phyloP scores from a whole-genome alignment of 345 rosid species.

The Tarenaya hassleriana region DNA sequence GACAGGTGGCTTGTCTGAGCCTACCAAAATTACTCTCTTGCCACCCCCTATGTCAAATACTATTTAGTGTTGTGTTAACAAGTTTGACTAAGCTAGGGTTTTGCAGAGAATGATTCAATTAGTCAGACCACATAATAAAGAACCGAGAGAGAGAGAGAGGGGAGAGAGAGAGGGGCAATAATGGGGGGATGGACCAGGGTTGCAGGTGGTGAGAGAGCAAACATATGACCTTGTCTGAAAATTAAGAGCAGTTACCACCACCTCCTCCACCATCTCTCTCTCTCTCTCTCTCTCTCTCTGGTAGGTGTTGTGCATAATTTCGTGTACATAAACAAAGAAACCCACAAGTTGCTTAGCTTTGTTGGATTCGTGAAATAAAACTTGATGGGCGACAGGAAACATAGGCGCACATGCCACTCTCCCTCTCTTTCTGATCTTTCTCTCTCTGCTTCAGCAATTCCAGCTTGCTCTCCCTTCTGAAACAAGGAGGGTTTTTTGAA shows the following conservation, averaged over 20 bases:
- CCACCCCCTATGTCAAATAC: constrained; percentile 3
- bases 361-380: constrained; percentile 22
- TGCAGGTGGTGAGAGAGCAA: constrained; percentile 28
- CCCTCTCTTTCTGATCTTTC: constrained; percentile 4
- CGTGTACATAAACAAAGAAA: constrained; percentile 12
- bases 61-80: constrained; percentile 10
- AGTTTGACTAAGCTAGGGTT: constrained; percentile 19
- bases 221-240: constrained; percentile 30
- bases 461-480: not conserved
- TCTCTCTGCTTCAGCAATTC: constrained; percentile 17
- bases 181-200: constrained; percentile 30
- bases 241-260: constrained; percentile 30
- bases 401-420: constrained; percentile 18
- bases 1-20: too few relatives aligned
- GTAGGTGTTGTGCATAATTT: constrained; percentile 21
- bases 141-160: constrained; percentile 12
- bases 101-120: constrained; percentile 17
- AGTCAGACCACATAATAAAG: constrained; percentile 16
- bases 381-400: constrained; percentile 31
- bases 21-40: not conserved
- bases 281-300: constrained; percentile 24
- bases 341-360: too few relatives aligned
- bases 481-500: constrained; percentile 12
- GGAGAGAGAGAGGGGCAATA: constrained; percentile 20
- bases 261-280: not conserved